Evolutionary conservation across 1,284 basidiomycete genomes (phyloP).

Genomic region (Pholiota adiposa): DNA sequence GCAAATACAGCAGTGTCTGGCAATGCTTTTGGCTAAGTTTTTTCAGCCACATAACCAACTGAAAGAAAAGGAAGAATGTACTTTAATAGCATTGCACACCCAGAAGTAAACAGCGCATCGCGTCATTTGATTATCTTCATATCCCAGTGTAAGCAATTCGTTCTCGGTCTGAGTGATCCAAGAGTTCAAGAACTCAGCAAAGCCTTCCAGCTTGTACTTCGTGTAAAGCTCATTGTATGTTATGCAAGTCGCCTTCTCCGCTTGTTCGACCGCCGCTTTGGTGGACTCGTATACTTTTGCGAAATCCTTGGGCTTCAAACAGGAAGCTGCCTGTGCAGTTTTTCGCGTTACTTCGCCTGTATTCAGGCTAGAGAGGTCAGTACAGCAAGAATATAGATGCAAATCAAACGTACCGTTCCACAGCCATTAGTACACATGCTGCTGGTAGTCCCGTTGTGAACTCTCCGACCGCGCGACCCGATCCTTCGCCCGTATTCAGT

Average conservation of each 20-base stretch:
- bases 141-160: conserved; percentile 24
- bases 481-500: conserved; percentile 33
- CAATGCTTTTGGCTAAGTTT: conserved; percentile 24
- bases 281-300: conserved; percentile 32
- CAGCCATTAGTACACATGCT: conserved; percentile 36
- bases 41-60: neutral
- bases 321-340: conserved; percentile 36
- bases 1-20: conserved; percentile 26
- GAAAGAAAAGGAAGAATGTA: conserved; percentile 5
- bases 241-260: conserved; percentile 14
- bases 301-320: conserved; percentile 36
- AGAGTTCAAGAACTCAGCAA: conserved; percentile 19
- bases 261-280: conserved; percentile 30
- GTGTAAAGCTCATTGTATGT: conserved; percentile 22
- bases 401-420: conserved; percentile 26
- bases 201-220: conserved; percentile 20
- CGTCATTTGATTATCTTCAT: conserved; percentile 20
- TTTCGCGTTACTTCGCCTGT: conserved; percentile 31
- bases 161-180: conserved; percentile 28
- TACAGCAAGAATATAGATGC: neutral
- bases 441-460: conserved; percentile 34
- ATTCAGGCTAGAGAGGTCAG: conserved; percentile 29
- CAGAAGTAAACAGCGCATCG: conserved; percentile 35
- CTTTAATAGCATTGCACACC: conserved; percentile 28
- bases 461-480: conserved; percentile 33